These are phyloP conservation scores for Epithele typhae DNA, from an alignment of 768 basidiomycete species.

Conservation along the genomic window DNA sequence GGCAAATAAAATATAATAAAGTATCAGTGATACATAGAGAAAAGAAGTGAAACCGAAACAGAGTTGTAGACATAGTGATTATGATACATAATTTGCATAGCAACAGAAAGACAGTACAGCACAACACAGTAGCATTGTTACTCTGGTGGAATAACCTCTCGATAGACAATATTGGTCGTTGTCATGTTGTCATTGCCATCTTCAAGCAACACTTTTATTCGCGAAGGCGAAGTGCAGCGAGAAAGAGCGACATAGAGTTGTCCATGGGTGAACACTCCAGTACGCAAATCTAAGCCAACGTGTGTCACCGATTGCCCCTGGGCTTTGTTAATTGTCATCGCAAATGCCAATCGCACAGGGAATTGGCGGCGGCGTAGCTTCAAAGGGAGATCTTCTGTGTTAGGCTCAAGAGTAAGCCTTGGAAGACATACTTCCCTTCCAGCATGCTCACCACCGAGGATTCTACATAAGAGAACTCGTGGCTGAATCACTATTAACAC, in stretches of 20 bases:
- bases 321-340: constrained; percentile 27
- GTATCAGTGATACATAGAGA: too few species aligned
- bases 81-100: too few species aligned
- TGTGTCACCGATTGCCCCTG: constrained; percentile 42
- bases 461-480: constrained; percentile 29
- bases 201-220: too few species aligned
- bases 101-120: too few species aligned
- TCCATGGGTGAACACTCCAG: constrained; percentile 37
- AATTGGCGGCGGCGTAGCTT: constrained; percentile 34
- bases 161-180: too few species aligned
- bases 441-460: constrained; percentile 34
- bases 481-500: constrained; percentile 25
- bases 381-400: constrained; percentile 24
- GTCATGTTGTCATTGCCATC: too few species aligned
- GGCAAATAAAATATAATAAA: too few species aligned
- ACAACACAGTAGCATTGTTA: too few species aligned
- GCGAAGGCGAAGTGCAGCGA: constrained; percentile 27
- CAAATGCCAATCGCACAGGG: constrained; percentile 39
- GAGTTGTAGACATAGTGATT: too few species aligned
- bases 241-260: constrained; percentile 44
- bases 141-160: too few species aligned
- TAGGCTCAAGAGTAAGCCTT: constrained; percentile 26
- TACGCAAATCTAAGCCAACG: constrained; percentile 37
- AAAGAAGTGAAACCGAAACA: too few species aligned
- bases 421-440: constrained; percentile 30